Evolutionary conservation across 1,284 basidiomycete species (phyloP), one percentile per base, ranked within the genome.

Genomic region (Termitomyces sp.): DNA sequence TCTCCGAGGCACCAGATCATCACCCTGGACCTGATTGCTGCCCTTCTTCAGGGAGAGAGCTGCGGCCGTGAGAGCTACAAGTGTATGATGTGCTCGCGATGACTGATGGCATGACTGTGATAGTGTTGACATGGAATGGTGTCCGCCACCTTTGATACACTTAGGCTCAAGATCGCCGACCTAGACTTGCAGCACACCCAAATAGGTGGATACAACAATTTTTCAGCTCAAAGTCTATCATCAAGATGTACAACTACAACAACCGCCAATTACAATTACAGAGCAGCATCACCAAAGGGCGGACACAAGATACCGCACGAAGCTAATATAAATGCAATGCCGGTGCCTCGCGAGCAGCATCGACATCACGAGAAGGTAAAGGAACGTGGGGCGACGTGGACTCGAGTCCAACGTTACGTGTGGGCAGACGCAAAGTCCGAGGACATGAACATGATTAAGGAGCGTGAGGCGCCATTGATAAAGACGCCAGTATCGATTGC

Each of bases 331-430:
- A 28, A 28, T 47, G 50, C 26, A 44, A 51, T 31, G 34, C 34
- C 46, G 41, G 47, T 43, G 24, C 47, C 46, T 49, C 49, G 56
- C 40, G 42, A 48, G 39, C 26, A 53, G 54, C 46, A 52, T 48
- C 50, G 33, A 43, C 49, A 44, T 54, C 50, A 44, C 24, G 36
- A 4, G 28, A 61, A 58, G 31, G 54, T 51, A 52, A 59, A 57
- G 51, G 60, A 61, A 54, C 53, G 54, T 61, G 53, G 55, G 40
- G 17, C 48, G 40, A 52, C 54, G 50, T 42, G 40, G 50, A 51
- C n/a, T 26, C 47, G 7, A 54, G 50, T 43, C 50, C 55, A 43
- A 51, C 54, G 55, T 61, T 61, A 61, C 58, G 60, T 61, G 58
- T 53, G 34, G n/a, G 36, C 28, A 44, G 44, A 38, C 50, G 40